These are phyloP conservation scores for Fraxinus floribunda DNA, from an alignment of 305 asterid genomes.

Conservation along the genomic window DNA sequence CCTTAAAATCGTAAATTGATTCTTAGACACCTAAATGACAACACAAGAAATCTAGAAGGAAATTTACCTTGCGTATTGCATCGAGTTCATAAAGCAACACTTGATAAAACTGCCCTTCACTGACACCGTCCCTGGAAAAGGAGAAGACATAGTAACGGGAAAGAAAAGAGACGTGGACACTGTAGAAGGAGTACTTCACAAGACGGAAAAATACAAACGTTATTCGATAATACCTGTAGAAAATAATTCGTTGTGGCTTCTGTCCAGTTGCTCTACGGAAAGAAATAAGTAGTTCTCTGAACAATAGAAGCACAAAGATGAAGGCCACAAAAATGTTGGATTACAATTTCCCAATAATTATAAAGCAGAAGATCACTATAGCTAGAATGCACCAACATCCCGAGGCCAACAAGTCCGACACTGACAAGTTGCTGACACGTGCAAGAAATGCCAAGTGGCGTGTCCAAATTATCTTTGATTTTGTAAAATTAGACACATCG, in stretches of 20 bases:
- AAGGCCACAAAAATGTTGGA: not conserved
- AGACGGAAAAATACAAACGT: not conserved
- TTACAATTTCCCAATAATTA: not conserved
- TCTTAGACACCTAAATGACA: not conserved
- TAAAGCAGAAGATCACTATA: not conserved
- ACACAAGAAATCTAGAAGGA: not conserved
- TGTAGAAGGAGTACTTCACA: not conserved
- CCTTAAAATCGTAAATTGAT: not conserved
- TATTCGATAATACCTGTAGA: constrained; percentile 60
- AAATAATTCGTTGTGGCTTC: constrained; percentile 85
- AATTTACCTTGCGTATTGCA: constrained; percentile 81
- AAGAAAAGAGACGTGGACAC: not conserved
- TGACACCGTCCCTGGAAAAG: constrained; percentile 81
- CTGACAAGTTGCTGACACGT: not conserved
- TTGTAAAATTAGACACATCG: not conserved
- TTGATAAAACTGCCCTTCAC: constrained; percentile 97
- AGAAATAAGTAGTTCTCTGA: constrained; percentile 90
- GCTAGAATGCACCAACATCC: not conserved
- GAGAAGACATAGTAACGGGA: not conserved
- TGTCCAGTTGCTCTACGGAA: constrained; percentile 89
- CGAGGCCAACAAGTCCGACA: not conserved
- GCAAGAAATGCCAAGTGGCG: not conserved
- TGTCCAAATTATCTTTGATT: not conserved
- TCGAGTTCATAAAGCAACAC: constrained; percentile 85
- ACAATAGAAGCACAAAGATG: constrained; percentile 17